phyloP scores from a whole-genome alignment of 1,284 basidiomycete genomes.

The Ceratobasidium sp. region DNA sequence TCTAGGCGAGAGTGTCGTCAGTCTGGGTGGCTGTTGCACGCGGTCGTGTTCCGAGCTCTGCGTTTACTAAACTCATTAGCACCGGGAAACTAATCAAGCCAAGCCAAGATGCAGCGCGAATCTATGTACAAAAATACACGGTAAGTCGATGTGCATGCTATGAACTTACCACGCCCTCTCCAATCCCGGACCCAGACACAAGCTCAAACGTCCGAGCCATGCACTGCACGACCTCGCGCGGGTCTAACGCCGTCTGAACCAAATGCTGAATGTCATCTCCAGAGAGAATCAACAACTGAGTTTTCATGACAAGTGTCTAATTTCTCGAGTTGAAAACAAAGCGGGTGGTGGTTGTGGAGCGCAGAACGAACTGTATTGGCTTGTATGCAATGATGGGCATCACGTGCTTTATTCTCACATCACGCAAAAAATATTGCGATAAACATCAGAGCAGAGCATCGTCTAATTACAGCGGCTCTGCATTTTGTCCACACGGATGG shows the following conservation, averaged over 20 bases:
- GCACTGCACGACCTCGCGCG: constrained; percentile 26
- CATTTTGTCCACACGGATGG: constrained; percentile 33
- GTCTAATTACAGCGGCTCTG: constrained; percentile 43
- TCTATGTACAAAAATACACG: too few relatives aligned
- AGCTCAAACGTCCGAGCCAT: constrained; percentile 37
- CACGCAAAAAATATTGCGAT: constrained; percentile 23
- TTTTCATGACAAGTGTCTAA: constrained; percentile 8
- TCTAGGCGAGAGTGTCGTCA: constrained; percentile 51
- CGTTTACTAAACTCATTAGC: not conserved
- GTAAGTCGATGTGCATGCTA: too few relatives aligned
- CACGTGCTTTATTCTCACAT: constrained; percentile 17
- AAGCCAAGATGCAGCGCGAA: too few relatives aligned
- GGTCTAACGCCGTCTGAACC: constrained; percentile 27
- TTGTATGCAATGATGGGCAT: not conserved
- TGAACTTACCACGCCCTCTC: constrained; percentile 26
- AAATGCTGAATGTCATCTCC: constrained; percentile 28
- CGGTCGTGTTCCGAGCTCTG: constrained; percentile 37
- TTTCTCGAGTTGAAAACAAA: not conserved
- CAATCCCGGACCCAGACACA: constrained; percentile 39
- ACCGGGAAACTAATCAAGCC: too few relatives aligned
- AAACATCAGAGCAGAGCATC: constrained; percentile 27
- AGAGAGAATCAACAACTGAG: constrained; percentile 15
- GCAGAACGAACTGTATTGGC: not conserved
- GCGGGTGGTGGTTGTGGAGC: constrained; percentile 11
- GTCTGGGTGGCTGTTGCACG: constrained; percentile 36